These are phyloP conservation scores for Venustampulla echinocandica DNA, from an alignment of 495 filamentous ascomycete species.

Conservation along the genomic window DNA sequence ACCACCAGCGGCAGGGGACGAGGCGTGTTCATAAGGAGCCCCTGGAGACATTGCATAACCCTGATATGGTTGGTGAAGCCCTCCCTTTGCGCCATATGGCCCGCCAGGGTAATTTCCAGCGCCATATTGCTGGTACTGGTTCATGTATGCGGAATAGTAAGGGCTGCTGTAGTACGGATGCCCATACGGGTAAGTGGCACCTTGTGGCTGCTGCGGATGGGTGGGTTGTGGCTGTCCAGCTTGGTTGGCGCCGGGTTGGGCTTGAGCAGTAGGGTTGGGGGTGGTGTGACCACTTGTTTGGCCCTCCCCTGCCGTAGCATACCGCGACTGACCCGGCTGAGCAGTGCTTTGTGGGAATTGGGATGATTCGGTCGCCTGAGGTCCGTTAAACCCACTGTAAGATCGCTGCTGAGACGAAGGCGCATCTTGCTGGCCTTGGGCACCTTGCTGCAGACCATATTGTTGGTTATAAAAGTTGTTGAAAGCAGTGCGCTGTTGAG, in stretches of 20 bases:
- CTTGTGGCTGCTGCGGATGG: conserved; percentile 48
- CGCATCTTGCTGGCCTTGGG: conserved; percentile 63
- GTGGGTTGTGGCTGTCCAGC: conserved; percentile 47
- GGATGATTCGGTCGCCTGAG: conserved; percentile 62
- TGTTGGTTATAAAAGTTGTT: conserved; percentile 66
- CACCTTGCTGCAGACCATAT: conserved; percentile 60
- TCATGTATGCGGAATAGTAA: conserved; percentile 74
- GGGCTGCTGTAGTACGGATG: conserved; percentile 77
- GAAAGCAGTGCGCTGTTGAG: conserved; percentile 64
- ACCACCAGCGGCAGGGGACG: conserved; percentile 62
- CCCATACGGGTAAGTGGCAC: conserved; percentile 61
- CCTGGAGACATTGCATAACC: conserved; percentile 64
- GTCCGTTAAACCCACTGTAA: conserved; percentile 67
- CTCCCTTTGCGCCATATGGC: conserved; percentile 64
- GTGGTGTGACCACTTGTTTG: conserved; percentile 83
- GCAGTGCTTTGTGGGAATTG: conserved; percentile 65
- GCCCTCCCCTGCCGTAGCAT: conserved; percentile 57
- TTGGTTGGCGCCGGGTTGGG: conserved; percentile 36
- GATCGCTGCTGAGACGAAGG: conserved; percentile 57
- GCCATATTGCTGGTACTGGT: conserved; percentile 61
- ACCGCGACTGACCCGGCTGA: conserved; percentile 55
- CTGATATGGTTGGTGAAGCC: conserved; percentile 73
- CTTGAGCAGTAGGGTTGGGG: conserved; percentile 69
- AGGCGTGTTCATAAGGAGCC: conserved; percentile 65
- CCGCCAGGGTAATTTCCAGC: conserved; percentile 56